Evolutionary conservation across 2,329 filamentous ascomycete species (phyloP).

Genomic region (Dactylellina parvicollis): DNA sequence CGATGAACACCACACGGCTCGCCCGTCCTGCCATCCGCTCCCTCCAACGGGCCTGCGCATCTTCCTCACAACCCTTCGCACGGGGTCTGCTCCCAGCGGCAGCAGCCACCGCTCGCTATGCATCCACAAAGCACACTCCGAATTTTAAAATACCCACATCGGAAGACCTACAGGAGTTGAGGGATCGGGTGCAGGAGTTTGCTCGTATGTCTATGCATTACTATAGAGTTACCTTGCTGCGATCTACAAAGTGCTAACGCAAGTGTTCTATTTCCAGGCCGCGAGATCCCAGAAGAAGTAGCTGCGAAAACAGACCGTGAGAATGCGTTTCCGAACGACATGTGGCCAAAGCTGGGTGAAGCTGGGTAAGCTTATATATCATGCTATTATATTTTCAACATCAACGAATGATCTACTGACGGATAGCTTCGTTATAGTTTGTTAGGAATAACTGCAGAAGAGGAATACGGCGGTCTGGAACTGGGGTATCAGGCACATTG

Average conservation of each 20-base stretch:
- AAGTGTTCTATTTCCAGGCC: slow-evolving; percentile 63
- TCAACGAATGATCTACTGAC: slow-evolving; percentile 15
- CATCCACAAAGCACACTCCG: slow-evolving; percentile 74
- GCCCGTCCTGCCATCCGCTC: slow-evolving; percentile 28
- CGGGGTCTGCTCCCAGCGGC: slow-evolving; percentile 62
- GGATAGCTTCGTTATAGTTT: slow-evolving; percentile 67
- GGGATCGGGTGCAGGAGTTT: slow-evolving; percentile 88
- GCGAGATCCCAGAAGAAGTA: slow-evolving; percentile 85
- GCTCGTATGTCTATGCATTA: slow-evolving; percentile 64
- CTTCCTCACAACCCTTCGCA: slow-evolving; percentile 56
- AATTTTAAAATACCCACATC: slow-evolving; percentile 75
- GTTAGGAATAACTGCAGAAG: slow-evolving; percentile 90
- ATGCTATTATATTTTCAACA: neutral
- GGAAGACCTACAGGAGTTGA: slow-evolving; percentile 80
- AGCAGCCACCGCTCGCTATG: slow-evolving; percentile 62
- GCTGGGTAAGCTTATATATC: slow-evolving; percentile 68
- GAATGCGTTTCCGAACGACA: slow-evolving; percentile 87
- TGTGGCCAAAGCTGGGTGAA: slow-evolving; percentile 94
- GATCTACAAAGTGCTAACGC: neutral
- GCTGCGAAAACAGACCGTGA: slow-evolving; percentile 82
- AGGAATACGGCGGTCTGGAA: slow-evolving; percentile 85
- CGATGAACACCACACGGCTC: slow-evolving; percentile 27
- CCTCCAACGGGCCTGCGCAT: slow-evolving; percentile 5
- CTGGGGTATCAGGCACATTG: slow-evolving; percentile 98
- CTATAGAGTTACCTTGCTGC: neutral